Evolutionary conservation across 805 yeast species (phyloP), one percentile per base, ranked within the genome.

Genomic region (Zygosaccharomyces bisporus): DNA sequence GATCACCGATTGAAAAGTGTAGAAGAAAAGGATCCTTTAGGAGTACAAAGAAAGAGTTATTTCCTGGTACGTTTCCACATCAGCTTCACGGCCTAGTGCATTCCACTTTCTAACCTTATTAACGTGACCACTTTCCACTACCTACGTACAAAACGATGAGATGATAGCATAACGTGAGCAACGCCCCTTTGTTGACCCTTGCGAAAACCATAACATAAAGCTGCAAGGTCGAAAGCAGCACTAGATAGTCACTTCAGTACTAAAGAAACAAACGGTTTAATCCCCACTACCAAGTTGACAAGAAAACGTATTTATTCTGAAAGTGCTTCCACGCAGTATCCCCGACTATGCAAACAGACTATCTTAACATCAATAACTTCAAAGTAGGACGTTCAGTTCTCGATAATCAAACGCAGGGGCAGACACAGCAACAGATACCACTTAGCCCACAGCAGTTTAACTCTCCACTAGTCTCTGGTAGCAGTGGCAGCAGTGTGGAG

Each of bases 401-500:
- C 36, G 39, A 39, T 29, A 34, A 27, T 7, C 46, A 43, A 20
- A 27, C 38, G 12, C 44, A 45, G 25, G 35, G 25, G 18, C 48
- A 45, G 17, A 43, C 34, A 36, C 45, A 37, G 21, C 49, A 45
- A 36, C 41, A 40, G 39, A 40, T 39, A 23, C 49, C 52, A 10
- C 20, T 36, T n/a, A 48, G 49, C 21, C 52, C 52, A n/a, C 52
- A 49, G 16, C 45, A 43, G 18, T 48, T 45, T 16, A 39, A 45
- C 34, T 48, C 52, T 13, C 52, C 52, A 9, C 36, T 48, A 36
- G 43, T 38, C 5, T 48, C 43, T 21, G 52, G 49, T 14, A 49
- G 50, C 39, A 43, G 52, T 25, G 50, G 50, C 7, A 46, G 47
- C 16, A 49, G 50, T 16, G 36, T 43, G 31, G 51, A 50, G 18